Conservation (phyloP, 768 basidiomycete species). For the Amylocystis lapponica region DNA sequence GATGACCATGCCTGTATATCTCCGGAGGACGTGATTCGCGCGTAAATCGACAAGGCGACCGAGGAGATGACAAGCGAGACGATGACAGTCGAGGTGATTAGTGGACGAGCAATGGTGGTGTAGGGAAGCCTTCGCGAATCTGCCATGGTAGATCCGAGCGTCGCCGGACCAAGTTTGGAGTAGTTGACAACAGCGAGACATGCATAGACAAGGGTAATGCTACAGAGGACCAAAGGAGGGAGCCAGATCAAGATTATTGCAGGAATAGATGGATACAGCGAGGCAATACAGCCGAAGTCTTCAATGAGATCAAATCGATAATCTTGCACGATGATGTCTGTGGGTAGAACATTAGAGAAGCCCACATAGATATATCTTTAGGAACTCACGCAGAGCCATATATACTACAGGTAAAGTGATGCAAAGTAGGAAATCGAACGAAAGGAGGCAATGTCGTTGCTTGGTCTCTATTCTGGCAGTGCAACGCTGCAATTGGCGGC, state of each 20-base stretch:
- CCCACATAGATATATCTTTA: slow-evolving; percentile 19
- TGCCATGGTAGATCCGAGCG: not conserved
- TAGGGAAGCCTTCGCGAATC: slow-evolving; percentile 5
- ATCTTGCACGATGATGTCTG: slow-evolving; percentile 32
- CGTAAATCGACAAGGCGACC: slow-evolving; percentile 14
- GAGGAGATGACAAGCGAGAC: slow-evolving; percentile 11
- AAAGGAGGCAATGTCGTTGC: slow-evolving; percentile 23
- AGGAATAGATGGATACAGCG: slow-evolving; percentile 32
- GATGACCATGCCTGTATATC: slow-evolving; percentile 18
- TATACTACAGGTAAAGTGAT: slow-evolving; percentile 22
- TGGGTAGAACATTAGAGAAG: slow-evolving; percentile 22
- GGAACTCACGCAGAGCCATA: slow-evolving; percentile 28
- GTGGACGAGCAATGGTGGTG: slow-evolving; percentile 18
- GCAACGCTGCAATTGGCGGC: slow-evolving; percentile 4
- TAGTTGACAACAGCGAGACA: slow-evolving; percentile 13
- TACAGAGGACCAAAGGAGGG: slow-evolving; percentile 32
- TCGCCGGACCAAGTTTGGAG: slow-evolving; percentile 8
- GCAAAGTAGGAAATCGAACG: slow-evolving; percentile 16
- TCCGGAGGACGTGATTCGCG: slow-evolving; percentile 7
- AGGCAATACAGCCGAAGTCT: slow-evolving; percentile 27
- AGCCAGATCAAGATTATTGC: slow-evolving; percentile 33
- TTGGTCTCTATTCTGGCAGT: not conserved
- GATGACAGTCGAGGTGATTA: slow-evolving; percentile 13
- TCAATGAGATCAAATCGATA: slow-evolving; percentile 31
- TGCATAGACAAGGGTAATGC: slow-evolving; percentile 39